Evolutionary conservation across 225 moss, liverwort and hornwort genomes (phyloP), one percentile per base, ranked within the genome.

Genomic region (Pleurozium schreberi): DNA sequence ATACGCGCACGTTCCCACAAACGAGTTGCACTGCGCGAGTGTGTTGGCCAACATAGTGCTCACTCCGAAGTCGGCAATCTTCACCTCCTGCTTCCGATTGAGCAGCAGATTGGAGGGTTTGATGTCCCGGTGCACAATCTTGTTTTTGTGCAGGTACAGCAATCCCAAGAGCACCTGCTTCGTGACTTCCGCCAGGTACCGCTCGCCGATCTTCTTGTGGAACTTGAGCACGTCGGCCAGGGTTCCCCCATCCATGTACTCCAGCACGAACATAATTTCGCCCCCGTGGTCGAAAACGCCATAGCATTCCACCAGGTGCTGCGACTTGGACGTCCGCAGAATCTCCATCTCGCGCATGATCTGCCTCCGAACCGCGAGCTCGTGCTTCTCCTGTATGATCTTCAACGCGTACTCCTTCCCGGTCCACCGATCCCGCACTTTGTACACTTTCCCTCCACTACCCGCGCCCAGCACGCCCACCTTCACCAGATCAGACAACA

Each of bases 1-100:
- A 80, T 98, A 98, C 30, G 98, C 98, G 85, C 98, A 98, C 26
- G 98, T 98, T 43, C 97, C 98, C 14, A 98, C 98, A n/a, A 98
- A 98, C 3, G 97, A 98, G 91, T 97, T 98, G 87, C 98, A 98
- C 92, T 98, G 97, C 66, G 98, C 98, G 74, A 97, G 93, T 27
- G 98, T 98, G 83, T 96, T 92, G 21, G 97, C 98, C 87, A 98
- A 89, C 90, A 98, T 95, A 10, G 98, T 98, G 88, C 97, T 97
- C 67, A 98, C 98, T 58, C 98, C 98, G 45, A 98, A 98, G 84
- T 98, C 98, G 4, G 97, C 96, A 89, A 98, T 98, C 92, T 98
- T 98, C 78, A 98, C 97, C 91, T 98, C 96, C 86, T 97, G 97
- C 89, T 92, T 95, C 81, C 91, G 90, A 86, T 97, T 97, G 38